A percentile compares a stretch with the other conserved stretches of the same genome.
These are phyloP conservation scores for Anisodus acutangulus DNA, from an alignment of 257 asterid species.

Conservation along the genomic window DNA sequence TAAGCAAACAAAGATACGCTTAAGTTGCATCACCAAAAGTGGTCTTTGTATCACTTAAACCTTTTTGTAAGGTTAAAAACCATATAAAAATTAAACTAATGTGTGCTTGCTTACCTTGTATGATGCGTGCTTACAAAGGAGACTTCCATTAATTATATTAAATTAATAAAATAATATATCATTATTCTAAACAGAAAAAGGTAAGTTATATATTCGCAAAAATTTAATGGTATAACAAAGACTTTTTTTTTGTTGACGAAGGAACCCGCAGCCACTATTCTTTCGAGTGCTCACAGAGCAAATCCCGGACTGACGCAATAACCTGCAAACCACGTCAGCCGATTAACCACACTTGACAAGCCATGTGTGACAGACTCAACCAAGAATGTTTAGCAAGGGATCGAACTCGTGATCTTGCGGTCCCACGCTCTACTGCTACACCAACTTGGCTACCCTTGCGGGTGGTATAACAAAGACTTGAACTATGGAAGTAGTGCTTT, in stretches of 20 bases:
- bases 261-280: no score
- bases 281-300: no score
- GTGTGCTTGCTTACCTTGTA: slow-evolving; percentile 11
- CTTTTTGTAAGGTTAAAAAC: slow-evolving; percentile 20
- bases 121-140: slow-evolving; percentile 23
- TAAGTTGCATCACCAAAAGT: slow-evolving; percentile 28
- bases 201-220: slow-evolving; percentile 17
- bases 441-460: no score
- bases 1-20: slow-evolving; percentile 25
- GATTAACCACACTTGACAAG: no score
- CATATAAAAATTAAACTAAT: slow-evolving; percentile 18
- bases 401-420: no score
- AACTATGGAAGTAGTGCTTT: slow-evolving; percentile 31
- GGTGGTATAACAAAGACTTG: slow-evolving; percentile 15
- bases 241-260: no score
- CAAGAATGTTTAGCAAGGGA: no score
- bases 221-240: background rate
- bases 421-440: no score
- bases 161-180: background rate
- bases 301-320: no score
- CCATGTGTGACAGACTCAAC: no score
- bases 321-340: no score
- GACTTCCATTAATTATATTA: slow-evolving; percentile 23
- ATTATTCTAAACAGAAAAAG: slow-evolving; percentile 22
- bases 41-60: slow-evolving; percentile 18